phyloP scores from a whole-genome alignment of 139 green algal genomes.

The Tetradesmus obliquus region DNA sequence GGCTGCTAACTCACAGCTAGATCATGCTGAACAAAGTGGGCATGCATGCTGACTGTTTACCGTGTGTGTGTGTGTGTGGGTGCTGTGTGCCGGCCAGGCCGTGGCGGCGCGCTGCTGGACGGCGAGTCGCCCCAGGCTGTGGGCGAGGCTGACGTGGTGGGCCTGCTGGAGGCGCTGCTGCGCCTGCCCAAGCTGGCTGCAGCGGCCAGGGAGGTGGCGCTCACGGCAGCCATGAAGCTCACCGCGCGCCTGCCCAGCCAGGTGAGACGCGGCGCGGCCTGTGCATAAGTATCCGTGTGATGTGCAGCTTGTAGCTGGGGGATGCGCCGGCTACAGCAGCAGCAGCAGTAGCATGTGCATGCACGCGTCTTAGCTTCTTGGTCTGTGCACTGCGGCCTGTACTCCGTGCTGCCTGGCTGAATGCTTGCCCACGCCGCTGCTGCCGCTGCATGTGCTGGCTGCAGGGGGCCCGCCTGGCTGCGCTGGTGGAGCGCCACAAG shows the following conservation, averaged over 20 bases:
- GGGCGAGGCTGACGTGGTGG: slow-evolving; percentile 69
- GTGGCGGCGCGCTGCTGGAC: slow-evolving; percentile 65
- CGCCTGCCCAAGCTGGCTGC: not conserved
- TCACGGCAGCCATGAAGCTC: slow-evolving; percentile 92
- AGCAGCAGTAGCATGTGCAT: not conserved
- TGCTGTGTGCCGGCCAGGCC: not conserved
- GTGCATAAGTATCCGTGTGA: not conserved
- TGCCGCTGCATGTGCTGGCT: not conserved
- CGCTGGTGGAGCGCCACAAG: slow-evolving; percentile 67
- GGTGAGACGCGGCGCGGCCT: slow-evolving; percentile 17
- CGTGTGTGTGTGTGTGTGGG: too few species aligned
- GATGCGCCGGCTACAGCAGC: too few species aligned
- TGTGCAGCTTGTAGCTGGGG: not conserved
- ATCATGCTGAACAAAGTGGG: too few species aligned
- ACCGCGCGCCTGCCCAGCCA: slow-evolving; percentile 71
- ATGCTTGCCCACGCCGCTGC: not conserved
- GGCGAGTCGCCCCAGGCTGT: slow-evolving; percentile 70
- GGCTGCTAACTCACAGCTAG: too few species aligned
- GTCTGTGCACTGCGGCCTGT: too few species aligned
- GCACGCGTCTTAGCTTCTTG: not conserved
- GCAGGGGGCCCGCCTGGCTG: slow-evolving; percentile 53
- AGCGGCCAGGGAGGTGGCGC: slow-evolving; percentile 67
- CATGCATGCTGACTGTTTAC: too few species aligned
- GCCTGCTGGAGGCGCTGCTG: slow-evolving; percentile 67
- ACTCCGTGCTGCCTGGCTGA: too few species aligned